Evolutionary conservation across 805 yeast species (phyloP), one percentile per base, ranked within the genome.

Genomic region (Ogataea populi-albae): DNA sequence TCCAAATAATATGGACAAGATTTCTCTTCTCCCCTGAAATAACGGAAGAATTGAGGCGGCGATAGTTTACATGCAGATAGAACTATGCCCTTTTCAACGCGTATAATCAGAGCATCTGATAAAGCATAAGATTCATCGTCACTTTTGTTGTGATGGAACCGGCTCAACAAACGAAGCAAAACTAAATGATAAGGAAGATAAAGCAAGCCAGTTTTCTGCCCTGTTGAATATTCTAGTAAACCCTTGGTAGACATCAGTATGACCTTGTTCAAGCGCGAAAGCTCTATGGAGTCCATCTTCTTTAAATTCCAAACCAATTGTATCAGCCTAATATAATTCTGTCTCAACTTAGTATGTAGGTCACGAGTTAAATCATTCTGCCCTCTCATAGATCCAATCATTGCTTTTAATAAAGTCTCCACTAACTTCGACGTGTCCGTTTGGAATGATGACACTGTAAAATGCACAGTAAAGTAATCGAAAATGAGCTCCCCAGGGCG

Each of bases 221-320:
- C 35, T 4, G 26, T 32, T 5, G 32, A 22, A 5, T 8, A 11
- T 4, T 47, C 49, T 8, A 47, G 17, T 6, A 44, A 27, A 4
- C 37, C 17, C 9, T 35, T 23, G 20, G 45, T 34, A 1, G 43
- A 37, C 7, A 37, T 35, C 7, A 50, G 26, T 6, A 55, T 17
- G 4, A 47, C 30, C 19, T 33, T 45, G 0, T 55, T 45, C 18
- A 54, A 34, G 16, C 30, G 26, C 4, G 38, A 30, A 8, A 59
- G 22, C 11, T 43, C 43, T 3, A 16, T 27, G 1, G 23, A 9
- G 17, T 35, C 40, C 26, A 37, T 36, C 2, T 22, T 26, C 20
- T 41, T 38, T 8, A 55, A 20, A 20, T 43, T 49, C 55, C 59
- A 56, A 2, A 45, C 19, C n/a, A 57, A 27, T 33, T 52, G 55